phyloP scores from a whole-genome alignment of 495 filamentous ascomycete genomes.

The Pseudoneurospora amorphoporcata region DNA sequence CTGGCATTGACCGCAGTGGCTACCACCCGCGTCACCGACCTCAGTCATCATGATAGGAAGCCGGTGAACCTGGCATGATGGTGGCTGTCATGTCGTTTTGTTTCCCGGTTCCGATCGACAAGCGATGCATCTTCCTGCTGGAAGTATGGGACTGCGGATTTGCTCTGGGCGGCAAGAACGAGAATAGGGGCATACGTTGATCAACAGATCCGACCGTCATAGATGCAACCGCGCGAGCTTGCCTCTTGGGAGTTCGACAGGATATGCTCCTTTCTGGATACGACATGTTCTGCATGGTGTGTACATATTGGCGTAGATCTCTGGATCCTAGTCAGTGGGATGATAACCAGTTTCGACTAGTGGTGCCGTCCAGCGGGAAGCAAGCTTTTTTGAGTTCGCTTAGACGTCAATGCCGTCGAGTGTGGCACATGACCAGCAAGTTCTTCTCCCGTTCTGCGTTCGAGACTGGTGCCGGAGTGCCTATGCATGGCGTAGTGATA shows the following conservation, averaged over 20 bases:
- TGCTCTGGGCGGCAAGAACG: neutral
- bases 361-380: neutral
- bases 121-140: neutral
- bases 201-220: neutral
- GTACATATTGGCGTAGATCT: neutral
- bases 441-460: neutral
- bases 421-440: slow-evolving; percentile 1
- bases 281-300: neutral
- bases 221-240: neutral
- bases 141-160: neutral
- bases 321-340: neutral
- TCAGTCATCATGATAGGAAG: neutral
- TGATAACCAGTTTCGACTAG: neutral
- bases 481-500: neutral
- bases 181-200: neutral
- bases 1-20: neutral
- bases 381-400: neutral
- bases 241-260: neutral
- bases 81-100: neutral
- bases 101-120: neutral
- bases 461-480: neutral
- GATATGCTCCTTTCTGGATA: neutral
- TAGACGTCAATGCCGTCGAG: neutral
- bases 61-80: neutral
- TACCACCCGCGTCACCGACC: neutral